Evolutionary conservation across 1,284 basidiomycete genomes (phyloP).

Genomic region (Ustilago xerochloae): DNA sequence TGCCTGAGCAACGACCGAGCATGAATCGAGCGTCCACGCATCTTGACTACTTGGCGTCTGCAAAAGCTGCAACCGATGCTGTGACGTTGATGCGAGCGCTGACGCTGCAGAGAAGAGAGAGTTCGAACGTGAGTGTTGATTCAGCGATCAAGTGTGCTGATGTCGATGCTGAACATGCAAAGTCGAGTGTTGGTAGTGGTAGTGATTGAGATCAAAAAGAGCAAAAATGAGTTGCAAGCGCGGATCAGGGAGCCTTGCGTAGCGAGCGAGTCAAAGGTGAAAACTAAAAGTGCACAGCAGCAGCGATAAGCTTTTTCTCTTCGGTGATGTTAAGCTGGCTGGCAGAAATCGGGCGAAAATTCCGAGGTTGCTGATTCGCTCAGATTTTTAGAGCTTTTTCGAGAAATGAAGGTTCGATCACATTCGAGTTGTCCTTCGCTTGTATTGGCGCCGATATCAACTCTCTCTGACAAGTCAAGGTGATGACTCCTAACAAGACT

Average conservation of each 20-base stretch:
- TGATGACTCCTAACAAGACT: neutral
- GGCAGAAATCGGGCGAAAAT: neutral
- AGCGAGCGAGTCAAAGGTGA: slow-evolving; percentile 1
- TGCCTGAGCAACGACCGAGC: slow-evolving; percentile 44
- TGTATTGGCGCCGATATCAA: neutral
- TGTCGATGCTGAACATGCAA: neutral
- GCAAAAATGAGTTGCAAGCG: neutral
- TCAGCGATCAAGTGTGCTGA: neutral
- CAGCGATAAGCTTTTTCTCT: slow-evolving; percentile 8
- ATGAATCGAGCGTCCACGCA: slow-evolving; percentile 49
- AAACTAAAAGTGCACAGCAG: slow-evolving; percentile 6
- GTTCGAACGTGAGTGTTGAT: neutral
- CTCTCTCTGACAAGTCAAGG: neutral
- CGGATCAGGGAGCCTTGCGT: neutral
- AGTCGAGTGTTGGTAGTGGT: neutral
- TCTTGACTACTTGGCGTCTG: slow-evolving; percentile 20
- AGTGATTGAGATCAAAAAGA: neutral
- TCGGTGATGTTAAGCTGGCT: slow-evolving; percentile 1
- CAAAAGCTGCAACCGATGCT: slow-evolving; percentile 7
- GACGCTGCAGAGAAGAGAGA: slow-evolving; percentile 1
- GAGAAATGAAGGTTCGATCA: slow-evolving; percentile 23
- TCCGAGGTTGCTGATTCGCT: slow-evolving; percentile 19
- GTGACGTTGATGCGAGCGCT: slow-evolving; percentile 1
- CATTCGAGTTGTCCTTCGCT: slow-evolving; percentile 16
- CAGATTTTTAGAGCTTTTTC: slow-evolving; percentile 5